These are phyloP conservation scores for Cubamyces sp. DNA, from an alignment of 768 basidiomycete genomes.

Conservation along the genomic window DNA sequence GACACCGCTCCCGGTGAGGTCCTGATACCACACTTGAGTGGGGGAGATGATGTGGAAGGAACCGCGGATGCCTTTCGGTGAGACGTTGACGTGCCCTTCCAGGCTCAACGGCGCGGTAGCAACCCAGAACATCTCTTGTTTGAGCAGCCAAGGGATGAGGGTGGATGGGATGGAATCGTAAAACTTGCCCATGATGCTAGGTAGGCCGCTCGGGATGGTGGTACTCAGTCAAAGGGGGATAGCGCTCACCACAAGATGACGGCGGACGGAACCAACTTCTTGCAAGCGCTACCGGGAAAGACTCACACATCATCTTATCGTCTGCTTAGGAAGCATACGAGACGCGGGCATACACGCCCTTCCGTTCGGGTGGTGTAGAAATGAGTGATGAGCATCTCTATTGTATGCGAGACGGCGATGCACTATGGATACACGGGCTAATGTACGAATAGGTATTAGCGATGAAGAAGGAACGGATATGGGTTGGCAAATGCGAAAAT, in stretches of 20 bases:
- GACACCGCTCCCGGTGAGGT: constrained; percentile 68
- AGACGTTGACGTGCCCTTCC: constrained; percentile 67
- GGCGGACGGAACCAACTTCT: no score
- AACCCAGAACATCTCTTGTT: constrained; percentile 75
- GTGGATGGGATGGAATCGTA: constrained; percentile 58
- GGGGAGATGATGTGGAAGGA: constrained; percentile 62
- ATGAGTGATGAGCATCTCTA: constrained; percentile 16
- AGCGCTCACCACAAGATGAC: no score
- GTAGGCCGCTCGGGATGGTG: no score
- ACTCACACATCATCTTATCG: no score
- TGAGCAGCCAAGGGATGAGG: constrained; percentile 56
- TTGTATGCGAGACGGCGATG: background rate
- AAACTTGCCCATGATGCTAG: constrained; percentile 54
- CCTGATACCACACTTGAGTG: constrained; percentile 73
- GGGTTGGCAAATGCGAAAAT: background rate
- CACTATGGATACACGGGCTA: constrained; percentile 23
- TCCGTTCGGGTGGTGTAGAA: background rate
- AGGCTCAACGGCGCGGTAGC: constrained; percentile 61
- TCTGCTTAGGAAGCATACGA: no score
- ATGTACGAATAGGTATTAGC: constrained; percentile 20
- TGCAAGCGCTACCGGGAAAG: no score
- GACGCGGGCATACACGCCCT: no score
- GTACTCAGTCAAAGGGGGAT: no score
- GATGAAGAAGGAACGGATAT: background rate
- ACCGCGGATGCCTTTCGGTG: constrained; percentile 63